Evolutionary conservation across 768 basidiomycete genomes (phyloP), one percentile per base, ranked within the genome.

Genomic region (Trametes villosa): DNA sequence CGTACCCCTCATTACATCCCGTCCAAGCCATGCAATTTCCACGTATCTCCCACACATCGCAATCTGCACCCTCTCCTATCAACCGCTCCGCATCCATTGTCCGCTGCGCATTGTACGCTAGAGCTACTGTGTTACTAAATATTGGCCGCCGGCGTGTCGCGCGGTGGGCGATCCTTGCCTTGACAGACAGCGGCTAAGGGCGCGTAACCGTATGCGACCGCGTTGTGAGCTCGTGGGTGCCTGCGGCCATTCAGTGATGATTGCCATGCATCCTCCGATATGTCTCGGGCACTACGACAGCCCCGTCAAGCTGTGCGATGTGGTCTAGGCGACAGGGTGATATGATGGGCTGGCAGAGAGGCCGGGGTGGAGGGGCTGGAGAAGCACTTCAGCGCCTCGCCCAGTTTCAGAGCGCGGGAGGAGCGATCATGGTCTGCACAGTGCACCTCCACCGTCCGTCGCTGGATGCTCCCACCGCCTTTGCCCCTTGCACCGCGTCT

Each of bases 61-160:
- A 60, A 59, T 59, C 42, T 50, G 36, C 50, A 45, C 57, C n/a
- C 54, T 41, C 24, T 55, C 31, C 53, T 49, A 49, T 47, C 59
- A 41, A 48, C 47, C 41, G 53, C 44, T 33, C 60, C 53, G 60
- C 59, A 58, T 61, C 53, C 54, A 65, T 53, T 50, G 61, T 63
- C 57, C 29, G 33, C 48, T 41, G 50, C 58, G 69, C 69, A 66
- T 64, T 70, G 70, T 70, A 71, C 60, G 68, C 63, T 71, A 71
- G 70, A 71, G 62, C 60, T 68, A 65, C 56, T 69, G 65, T 68
- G 68, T 63, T 58, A 64, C 50, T 64, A 60, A 65, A 66, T 69
- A 61, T 60, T 63, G 59, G 47, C 46, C 17, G 46, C 20, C 56
- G 52, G 61, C 41, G 6, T 30, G 46, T 26, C 38, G 18, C 20